phyloP scores from a whole-genome alignment of 495 filamentous ascomycete species.

The Astrocystis sublimbata region DNA sequence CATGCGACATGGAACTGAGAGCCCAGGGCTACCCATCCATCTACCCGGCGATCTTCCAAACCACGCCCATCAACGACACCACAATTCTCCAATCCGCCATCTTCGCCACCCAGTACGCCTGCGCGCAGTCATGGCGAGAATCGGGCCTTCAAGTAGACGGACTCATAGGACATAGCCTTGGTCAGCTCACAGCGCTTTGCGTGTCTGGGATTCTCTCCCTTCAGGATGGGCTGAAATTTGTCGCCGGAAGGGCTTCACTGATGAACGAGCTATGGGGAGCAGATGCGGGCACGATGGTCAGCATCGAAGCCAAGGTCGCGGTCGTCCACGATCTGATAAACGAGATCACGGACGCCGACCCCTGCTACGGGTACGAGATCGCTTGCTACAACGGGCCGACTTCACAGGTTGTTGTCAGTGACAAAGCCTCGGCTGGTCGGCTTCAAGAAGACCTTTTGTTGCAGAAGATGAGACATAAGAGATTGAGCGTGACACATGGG shows the following conservation, averaged over 20 bases:
- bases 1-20: conserved; percentile 19
- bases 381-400: conserved; percentile 44
- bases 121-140: conserved; percentile 53
- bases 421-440: too few species aligned
- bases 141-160: conserved; percentile 39
- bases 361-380: conserved; percentile 25
- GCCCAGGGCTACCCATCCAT: conserved; percentile 39
- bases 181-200: conserved; percentile 50
- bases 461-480: too few species aligned
- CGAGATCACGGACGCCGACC: neutral
- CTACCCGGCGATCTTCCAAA: conserved; percentile 53
- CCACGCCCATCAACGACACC: conserved; percentile 37
- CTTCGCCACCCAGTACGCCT: conserved; percentile 53
- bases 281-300: conserved; percentile 54
- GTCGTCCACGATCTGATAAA: conserved; percentile 25
- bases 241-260: conserved; percentile 44
- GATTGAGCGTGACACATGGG: too few species aligned
- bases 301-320: conserved; percentile 23
- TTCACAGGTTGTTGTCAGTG: conserved; percentile 41
- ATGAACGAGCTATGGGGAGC: conserved; percentile 49
- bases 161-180: conserved; percentile 56
- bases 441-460: too few species aligned
- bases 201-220: conserved; percentile 30
- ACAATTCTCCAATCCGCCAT: conserved; percentile 47
- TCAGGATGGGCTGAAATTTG: conserved; percentile 35